A percentile compares a stretch with the other conserved stretches of the same genome.
phyloP scores from a whole-genome alignment of 2,329 filamentous ascomycete species.

The Scedosporium aurantiacum region DNA sequence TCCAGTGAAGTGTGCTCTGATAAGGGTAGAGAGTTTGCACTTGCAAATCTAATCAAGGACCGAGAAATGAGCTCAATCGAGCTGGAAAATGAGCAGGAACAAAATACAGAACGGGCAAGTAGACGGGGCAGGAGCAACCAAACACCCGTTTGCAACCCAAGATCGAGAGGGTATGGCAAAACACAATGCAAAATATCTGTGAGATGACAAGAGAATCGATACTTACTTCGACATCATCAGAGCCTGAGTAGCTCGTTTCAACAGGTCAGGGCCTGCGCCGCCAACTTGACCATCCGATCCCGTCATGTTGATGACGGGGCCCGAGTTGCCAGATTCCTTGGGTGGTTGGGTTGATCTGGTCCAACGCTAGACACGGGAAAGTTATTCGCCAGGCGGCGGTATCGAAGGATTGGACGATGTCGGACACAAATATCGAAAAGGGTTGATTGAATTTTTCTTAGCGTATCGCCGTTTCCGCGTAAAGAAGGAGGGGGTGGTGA shows the following conservation, averaged over 20 bases:
- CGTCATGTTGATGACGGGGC: slow-evolving; percentile 29
- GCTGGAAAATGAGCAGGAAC: not conserved
- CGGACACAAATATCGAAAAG: not conserved
- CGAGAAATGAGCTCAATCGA: not conserved
- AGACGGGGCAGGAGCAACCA: not conserved
- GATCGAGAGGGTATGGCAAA: slow-evolving; percentile 8
- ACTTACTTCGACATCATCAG: slow-evolving; percentile 55
- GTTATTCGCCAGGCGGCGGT: not conserved
- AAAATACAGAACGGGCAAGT: not conserved
- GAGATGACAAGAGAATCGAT: slow-evolving; percentile 12
- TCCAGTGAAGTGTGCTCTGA: not conserved
- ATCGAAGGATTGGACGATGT: not conserved
- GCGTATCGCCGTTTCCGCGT: not conserved
- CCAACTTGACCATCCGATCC: slow-evolving; percentile 32
- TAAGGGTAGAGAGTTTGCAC: not conserved
- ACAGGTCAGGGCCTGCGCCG: slow-evolving; percentile 41
- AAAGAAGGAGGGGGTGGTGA: not conserved
- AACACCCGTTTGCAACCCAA: slow-evolving; percentile 3
- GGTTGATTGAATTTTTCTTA: not conserved
- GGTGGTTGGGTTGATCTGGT: not conserved
- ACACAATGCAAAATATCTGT: slow-evolving; percentile 11
- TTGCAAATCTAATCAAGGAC: not conserved
- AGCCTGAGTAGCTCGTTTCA: slow-evolving; percentile 49
- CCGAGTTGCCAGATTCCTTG: not conserved
- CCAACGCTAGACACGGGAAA: not conserved